Conservation (phyloP, 2,329 filamentous ascomycete species). For the Aspergillus puulaauensis region DNA sequence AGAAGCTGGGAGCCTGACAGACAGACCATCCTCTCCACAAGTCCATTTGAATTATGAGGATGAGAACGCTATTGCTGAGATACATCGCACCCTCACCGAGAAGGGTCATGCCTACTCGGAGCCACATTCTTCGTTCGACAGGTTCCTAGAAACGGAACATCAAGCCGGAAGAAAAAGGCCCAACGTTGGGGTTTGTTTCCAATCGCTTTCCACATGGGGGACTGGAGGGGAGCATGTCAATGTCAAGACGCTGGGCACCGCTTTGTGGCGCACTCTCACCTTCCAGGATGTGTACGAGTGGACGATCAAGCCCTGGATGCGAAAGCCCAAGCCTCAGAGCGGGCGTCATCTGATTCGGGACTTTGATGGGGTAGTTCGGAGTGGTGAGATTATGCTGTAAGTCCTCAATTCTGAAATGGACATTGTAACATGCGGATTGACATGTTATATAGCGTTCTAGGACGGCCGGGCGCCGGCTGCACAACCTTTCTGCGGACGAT, state of each 20-base stretch:
- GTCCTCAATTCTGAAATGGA: slow-evolving; percentile 7
- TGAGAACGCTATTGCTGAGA: slow-evolving; percentile 30
- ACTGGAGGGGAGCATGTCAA: slow-evolving; percentile 61
- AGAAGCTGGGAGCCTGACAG: slow-evolving; percentile 14
- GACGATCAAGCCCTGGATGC: slow-evolving; percentile 49
- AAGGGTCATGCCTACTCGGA: slow-evolving; percentile 25
- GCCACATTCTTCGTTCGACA: slow-evolving; percentile 62
- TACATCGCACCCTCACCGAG: slow-evolving; percentile 31
- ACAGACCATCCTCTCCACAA: slow-evolving; percentile 18
- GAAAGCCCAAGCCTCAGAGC: slow-evolving; percentile 43
- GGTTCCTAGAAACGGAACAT: slow-evolving; percentile 69
- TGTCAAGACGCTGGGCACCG: slow-evolving; percentile 67
- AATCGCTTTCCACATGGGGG: slow-evolving; percentile 69
- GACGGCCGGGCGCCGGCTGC: slow-evolving; percentile 68
- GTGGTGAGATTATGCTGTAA: slow-evolving; percentile 65
- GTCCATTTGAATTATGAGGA: slow-evolving; percentile 31
- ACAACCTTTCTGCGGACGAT: slow-evolving; percentile 71
- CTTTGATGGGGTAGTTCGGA: slow-evolving; percentile 64
- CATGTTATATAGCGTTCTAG: slow-evolving; percentile 50
- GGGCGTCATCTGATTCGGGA: slow-evolving; percentile 59
- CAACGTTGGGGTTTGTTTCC: slow-evolving; percentile 72
- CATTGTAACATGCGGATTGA: not conserved
- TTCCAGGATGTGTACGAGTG: slow-evolving; percentile 65
- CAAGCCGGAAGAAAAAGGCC: slow-evolving; percentile 64
- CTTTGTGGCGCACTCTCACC: slow-evolving; percentile 72